A percentile compares a stretch with the other conserved stretches of the same genome.
Conservation (phyloP, 345 rosid species). For the Citrus mangshanensis region DNA sequence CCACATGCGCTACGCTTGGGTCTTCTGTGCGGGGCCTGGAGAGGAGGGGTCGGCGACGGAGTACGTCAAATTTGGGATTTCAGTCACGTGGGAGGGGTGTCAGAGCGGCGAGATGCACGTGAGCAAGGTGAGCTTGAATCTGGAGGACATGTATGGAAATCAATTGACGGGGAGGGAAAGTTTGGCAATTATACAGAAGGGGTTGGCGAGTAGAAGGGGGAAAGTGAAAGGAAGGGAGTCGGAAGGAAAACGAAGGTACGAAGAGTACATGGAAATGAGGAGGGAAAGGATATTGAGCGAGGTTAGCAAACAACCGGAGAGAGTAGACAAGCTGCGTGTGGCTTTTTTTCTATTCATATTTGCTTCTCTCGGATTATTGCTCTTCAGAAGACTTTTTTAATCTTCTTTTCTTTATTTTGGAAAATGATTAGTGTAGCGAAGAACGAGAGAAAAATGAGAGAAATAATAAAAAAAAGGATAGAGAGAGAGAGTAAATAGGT, state of each 20-base stretch:
- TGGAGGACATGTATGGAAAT: slow-evolving; percentile 72
- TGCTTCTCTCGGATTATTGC: slow-evolving; percentile 26
- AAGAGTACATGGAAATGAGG: slow-evolving; percentile 47
- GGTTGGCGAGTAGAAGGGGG: slow-evolving; percentile 48
- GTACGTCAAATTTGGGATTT: slow-evolving; percentile 41
- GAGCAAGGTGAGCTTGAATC: slow-evolving; percentile 59
- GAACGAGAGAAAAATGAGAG: no score
- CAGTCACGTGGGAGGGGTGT: slow-evolving; percentile 50
- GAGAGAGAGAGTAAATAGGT: no score
- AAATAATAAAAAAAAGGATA: no score
- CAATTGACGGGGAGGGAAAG: slow-evolving; percentile 59
- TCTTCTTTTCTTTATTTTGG: no score
- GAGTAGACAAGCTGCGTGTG: slow-evolving; percentile 47
- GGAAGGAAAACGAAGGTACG: slow-evolving; percentile 35
- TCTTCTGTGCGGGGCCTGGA: slow-evolving; percentile 20
- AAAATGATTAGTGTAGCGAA: no score
- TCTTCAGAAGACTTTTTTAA: slow-evolving; percentile 20
- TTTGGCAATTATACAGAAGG: slow-evolving; percentile 40
- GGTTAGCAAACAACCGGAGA: slow-evolving; percentile 33
- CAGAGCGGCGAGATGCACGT: slow-evolving; percentile 54
- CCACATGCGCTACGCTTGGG: slow-evolving; percentile 43
- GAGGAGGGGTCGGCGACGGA: slow-evolving; percentile 28
- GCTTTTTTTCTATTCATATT: slow-evolving; percentile 38
- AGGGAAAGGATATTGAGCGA: slow-evolving; percentile 44
- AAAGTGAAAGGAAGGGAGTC: slow-evolving; percentile 24